A percentile compares a stretch with the other conserved stretches of the same genome.
Conservation (phyloP, 176 grass and related monocot genomes). For the Oryza nivara region DNA sequence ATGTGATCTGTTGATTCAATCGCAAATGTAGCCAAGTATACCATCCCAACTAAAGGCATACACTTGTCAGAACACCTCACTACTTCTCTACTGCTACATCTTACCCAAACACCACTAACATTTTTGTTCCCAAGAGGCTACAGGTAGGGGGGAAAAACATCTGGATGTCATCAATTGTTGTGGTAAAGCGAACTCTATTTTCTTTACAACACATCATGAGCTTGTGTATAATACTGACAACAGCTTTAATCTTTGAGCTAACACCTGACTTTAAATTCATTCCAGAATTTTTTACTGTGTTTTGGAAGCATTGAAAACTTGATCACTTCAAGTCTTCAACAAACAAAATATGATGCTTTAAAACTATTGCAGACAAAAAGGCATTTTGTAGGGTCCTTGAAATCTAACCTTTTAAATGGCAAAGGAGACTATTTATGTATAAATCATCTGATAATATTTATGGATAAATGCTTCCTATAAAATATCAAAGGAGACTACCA, state of each 20-base stretch:
- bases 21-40: neutral
- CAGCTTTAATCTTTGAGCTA: neutral
- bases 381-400: neutral
- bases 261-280: neutral
- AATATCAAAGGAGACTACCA: neutral
- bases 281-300: neutral
- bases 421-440: neutral
- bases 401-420: neutral
- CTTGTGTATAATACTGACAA: neutral
- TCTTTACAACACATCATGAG: neutral
- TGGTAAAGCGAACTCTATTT: neutral
- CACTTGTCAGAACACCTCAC: neutral
- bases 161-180: neutral
- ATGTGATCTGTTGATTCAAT: conserved; percentile 1
- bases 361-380: neutral
- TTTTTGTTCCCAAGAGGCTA: neutral
- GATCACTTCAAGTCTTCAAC: neutral
- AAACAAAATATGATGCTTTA: neutral
- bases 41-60: neutral
- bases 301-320: neutral
- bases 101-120: neutral
- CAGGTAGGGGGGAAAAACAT: neutral
- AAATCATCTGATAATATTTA: neutral
- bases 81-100: neutral
- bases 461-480: neutral